Conservation (phyloP, 495 filamentous ascomycete species). For the Talaromyces proteolyticus region DNA sequence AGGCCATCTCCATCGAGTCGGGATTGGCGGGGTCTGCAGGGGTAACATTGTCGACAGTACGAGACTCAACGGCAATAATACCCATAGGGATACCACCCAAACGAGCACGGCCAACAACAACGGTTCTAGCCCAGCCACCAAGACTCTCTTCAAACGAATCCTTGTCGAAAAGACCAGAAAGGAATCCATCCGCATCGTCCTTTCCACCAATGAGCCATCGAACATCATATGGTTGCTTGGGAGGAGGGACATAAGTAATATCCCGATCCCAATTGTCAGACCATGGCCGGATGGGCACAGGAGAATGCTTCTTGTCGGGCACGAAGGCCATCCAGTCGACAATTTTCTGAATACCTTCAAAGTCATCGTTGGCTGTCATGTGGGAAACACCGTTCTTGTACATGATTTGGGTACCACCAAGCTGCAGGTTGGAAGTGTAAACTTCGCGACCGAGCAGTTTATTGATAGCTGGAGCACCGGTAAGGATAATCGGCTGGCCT, state of each 20-base stretch:
- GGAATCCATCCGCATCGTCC: constrained; percentile 80
- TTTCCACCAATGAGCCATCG: constrained; percentile 90
- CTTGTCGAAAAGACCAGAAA: constrained; percentile 89
- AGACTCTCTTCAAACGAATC: constrained; percentile 96
- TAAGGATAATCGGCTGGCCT: constrained; percentile 97
- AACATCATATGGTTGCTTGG: constrained; percentile 88
- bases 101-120: constrained; percentile 93
- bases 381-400: constrained; percentile 99
- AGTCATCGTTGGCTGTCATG: constrained; percentile 97
- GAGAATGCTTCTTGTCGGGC: constrained; percentile 85
- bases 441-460: constrained; percentile 97
- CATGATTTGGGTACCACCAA: constrained; percentile 99
- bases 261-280: constrained; percentile 93
- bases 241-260: constrained; percentile 74
- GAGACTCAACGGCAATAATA: constrained; percentile 96
- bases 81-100: constrained; percentile 97
- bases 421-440: constrained; percentile 97
- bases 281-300: constrained; percentile 78
- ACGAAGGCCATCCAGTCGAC: constrained; percentile 97
- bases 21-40: constrained; percentile 98
- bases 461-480: constrained; percentile 95
- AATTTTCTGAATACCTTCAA: constrained; percentile 95
- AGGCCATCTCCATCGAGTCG: constrained; percentile 92
- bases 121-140: constrained; percentile 93
- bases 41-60: constrained; percentile 92